A percentile compares a stretch with the other conserved stretches of the same genome.
phyloP scores from a whole-genome alignment of 305 asterid genomes.

The Lippia alba region DNA sequence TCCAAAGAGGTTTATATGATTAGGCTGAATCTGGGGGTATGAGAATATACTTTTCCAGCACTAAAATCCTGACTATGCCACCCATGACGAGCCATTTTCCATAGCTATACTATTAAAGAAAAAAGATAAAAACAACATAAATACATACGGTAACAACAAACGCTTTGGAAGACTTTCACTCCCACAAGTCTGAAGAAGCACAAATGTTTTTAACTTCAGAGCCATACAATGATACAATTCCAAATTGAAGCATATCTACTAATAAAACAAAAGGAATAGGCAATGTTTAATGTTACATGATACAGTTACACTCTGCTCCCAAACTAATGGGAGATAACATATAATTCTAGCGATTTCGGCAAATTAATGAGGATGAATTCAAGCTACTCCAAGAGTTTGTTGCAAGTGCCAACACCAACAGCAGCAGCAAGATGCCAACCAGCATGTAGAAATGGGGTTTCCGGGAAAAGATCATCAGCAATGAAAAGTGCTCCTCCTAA shows the following conservation, averaged over 20 bases:
- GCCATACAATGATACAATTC: background rate
- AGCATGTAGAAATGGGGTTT: slow-evolving; percentile 83
- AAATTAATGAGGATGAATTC: slow-evolving; percentile 43
- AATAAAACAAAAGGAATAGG: background rate
- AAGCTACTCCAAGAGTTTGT: slow-evolving; percentile 72
- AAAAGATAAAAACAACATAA: background rate
- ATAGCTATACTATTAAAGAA: too few relatives aligned
- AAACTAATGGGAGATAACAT: background rate
- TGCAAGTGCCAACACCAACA: slow-evolving; percentile 85
- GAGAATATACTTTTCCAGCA: too few relatives aligned
- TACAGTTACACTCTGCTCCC: background rate
- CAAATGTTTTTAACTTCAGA: slow-evolving; percentile 1
- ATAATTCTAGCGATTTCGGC: slow-evolving; percentile 52
- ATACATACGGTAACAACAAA: background rate
- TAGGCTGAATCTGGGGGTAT: too few relatives aligned
- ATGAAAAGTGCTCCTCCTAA: slow-evolving; percentile 85
- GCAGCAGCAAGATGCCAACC: slow-evolving; percentile 99
- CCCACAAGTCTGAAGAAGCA: background rate
- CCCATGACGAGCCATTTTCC: too few relatives aligned
- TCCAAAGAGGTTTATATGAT: background rate
- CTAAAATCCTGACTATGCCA: too few relatives aligned
- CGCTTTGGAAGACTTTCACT: too few relatives aligned
- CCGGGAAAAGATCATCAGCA: slow-evolving; percentile 74
- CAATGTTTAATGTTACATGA: background rate
- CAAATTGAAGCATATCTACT: background rate